These are phyloP conservation scores for Solanum habrochaites DNA, from an alignment of 257 asterid species.

Conservation along the genomic window DNA sequence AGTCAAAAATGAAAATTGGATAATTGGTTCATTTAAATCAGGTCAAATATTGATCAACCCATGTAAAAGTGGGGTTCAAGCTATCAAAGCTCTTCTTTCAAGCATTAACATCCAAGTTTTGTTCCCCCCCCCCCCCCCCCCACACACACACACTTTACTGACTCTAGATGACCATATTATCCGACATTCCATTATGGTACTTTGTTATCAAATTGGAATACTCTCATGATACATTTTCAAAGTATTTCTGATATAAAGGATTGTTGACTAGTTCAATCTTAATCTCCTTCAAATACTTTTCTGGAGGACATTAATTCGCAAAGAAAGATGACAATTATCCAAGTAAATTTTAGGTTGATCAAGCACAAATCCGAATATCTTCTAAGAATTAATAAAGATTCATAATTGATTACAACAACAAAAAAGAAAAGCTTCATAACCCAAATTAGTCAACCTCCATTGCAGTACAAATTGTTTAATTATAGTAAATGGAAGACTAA, in stretches of 20 bases:
- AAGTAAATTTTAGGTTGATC: neutral
- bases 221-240: neutral
- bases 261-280: neutral
- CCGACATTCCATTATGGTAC: neutral
- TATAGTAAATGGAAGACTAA: neutral
- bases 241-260: neutral
- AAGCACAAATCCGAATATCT: neutral
- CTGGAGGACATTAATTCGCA: neutral
- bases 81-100: neutral
- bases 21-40: neutral
- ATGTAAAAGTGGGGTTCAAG: neutral
- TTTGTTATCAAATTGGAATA: neutral
- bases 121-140: neutral
- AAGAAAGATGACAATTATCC: neutral
- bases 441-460: neutral
- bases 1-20: neutral
- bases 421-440: neutral
- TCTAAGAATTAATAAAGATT: neutral
- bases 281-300: neutral
- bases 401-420: neutral
- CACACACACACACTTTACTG: neutral
- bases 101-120: neutral
- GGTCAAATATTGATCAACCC: neutral
- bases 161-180: neutral
- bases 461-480: neutral